A percentile compares a stretch with the other conserved stretches of the same genome.
Evolutionary conservation across 169 alveolate species (phyloP).

Genomic region (Plasmodium adleri): DNA sequence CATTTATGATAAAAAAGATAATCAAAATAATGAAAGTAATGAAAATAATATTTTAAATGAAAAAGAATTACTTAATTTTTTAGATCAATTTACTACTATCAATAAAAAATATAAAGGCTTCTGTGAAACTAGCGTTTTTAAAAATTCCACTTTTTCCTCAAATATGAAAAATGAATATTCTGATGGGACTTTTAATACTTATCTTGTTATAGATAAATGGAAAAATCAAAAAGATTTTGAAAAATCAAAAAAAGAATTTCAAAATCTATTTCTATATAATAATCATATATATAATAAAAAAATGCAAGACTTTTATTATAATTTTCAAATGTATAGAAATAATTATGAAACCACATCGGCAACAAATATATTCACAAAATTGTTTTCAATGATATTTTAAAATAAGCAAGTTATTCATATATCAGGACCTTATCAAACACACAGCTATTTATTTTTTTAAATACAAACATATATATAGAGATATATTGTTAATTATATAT

Average conservation of each 20-base stretch:
- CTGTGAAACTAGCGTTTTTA: constrained; percentile 67
- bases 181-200: constrained; percentile 62
- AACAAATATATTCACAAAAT: constrained; percentile 44
- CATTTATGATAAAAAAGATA: constrained; percentile 36
- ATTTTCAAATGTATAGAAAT: constrained; percentile 45
- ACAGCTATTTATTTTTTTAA: too few species aligned
- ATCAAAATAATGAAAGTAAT: neutral
- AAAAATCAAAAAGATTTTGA: constrained; percentile 55
- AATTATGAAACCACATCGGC: constrained; percentile 63
- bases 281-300: constrained; percentile 56
- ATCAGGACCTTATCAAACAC: too few species aligned
- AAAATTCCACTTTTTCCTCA: constrained; percentile 49
- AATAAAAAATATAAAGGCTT: constrained; percentile 54
- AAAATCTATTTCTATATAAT: constrained; percentile 47
- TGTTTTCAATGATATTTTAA: constrained; percentile 20
- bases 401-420: neutral
- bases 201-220: constrained; percentile 69
- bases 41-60: constrained; percentile 25
- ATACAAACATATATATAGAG: neutral
- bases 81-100: constrained; percentile 27
- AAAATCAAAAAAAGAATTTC: constrained; percentile 53
- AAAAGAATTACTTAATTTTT: constrained; percentile 43
- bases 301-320: constrained; percentile 44
- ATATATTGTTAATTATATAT: neutral
- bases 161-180: constrained; percentile 14